Conservation (phyloP, 108 stramenopile genomes). For the Cyclotella baltica region DNA sequence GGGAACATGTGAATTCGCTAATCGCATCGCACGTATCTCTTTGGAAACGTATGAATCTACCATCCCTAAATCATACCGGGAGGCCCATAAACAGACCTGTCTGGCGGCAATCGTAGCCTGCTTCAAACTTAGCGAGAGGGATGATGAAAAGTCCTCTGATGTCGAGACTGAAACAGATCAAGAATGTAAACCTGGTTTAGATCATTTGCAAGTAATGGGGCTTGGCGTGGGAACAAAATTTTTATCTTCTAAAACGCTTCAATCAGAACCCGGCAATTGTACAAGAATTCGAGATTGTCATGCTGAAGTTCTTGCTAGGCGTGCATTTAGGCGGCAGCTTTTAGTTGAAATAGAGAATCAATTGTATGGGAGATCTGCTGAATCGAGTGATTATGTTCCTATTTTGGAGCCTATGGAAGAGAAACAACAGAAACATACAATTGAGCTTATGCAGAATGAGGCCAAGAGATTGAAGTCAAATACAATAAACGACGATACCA, state of each 20-base stretch:
- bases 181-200: not conserved
- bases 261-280: slow-evolving; percentile 41
- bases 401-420: slow-evolving; percentile 28
- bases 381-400: slow-evolving; percentile 13
- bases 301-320: slow-evolving; percentile 85
- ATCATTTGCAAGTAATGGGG: slow-evolving; percentile 61
- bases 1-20: slow-evolving; percentile 81
- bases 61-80: slow-evolving; percentile 57
- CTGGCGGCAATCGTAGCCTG: slow-evolving; percentile 81
- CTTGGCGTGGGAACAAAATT: slow-evolving; percentile 91
- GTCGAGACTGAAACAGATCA: not conserved
- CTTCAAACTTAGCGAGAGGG: slow-evolving; percentile 5
- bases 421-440: not conserved
- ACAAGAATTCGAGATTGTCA: slow-evolving; percentile 78
- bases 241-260: slow-evolving; percentile 56
- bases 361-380: slow-evolving; percentile 4
- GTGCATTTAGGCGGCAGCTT: slow-evolving; percentile 79
- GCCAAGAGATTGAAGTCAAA: slow-evolving; percentile 53
- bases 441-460: not conserved
- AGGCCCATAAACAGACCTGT: slow-evolving; percentile 70
- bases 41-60: slow-evolving; percentile 59
- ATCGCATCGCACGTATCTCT: slow-evolving; percentile 74
- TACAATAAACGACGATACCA: too few species aligned
- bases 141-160: slow-evolving; percentile 10
- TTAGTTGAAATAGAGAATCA: slow-evolving; percentile 64